Percentiles rank a stretch among this genome's conserved stretches.
phyloP scores from a whole-genome alignment of 495 filamentous ascomycete species.

The Penicillium subrubescens region DNA sequence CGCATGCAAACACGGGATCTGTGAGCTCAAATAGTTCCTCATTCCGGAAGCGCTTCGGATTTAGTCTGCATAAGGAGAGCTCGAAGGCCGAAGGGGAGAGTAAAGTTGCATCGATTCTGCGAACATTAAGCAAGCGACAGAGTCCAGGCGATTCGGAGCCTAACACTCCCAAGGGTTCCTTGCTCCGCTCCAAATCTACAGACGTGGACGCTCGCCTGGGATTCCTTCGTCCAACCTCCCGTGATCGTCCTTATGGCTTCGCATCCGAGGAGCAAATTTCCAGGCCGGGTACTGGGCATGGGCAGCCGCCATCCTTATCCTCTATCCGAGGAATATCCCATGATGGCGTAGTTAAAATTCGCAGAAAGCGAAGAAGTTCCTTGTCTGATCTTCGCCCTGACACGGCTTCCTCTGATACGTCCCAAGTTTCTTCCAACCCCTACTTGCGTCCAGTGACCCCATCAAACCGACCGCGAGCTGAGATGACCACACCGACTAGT shows the following conservation, averaged over 20 bases:
- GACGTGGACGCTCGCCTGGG: slow-evolving; percentile 63
- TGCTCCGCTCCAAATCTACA: slow-evolving; percentile 79
- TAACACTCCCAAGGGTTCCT: slow-evolving; percentile 61
- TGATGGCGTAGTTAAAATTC: slow-evolving; percentile 42
- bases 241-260: slow-evolving; percentile 60
- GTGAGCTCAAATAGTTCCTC: slow-evolving; percentile 77
- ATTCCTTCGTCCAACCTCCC: slow-evolving; percentile 63
- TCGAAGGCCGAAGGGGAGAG: slow-evolving; percentile 67
- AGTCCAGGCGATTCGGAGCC: slow-evolving; percentile 56
- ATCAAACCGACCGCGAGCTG: slow-evolving; percentile 31
- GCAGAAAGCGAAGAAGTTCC: slow-evolving; percentile 88
- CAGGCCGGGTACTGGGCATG: slow-evolving; percentile 51
- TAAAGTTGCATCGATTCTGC: slow-evolving; percentile 77
- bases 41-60: slow-evolving; percentile 78
- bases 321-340: slow-evolving; percentile 38
- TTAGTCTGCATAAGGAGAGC: slow-evolving; percentile 75
- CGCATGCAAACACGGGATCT: slow-evolving; percentile 56
- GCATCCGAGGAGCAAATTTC: slow-evolving; percentile 45
- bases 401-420: slow-evolving; percentile 47
- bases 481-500: slow-evolving; percentile 36
- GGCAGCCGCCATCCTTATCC: slow-evolving; percentile 40
- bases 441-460: slow-evolving; percentile 41
- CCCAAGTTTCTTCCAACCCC: slow-evolving; percentile 38
- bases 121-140: slow-evolving; percentile 85
- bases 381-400: slow-evolving; percentile 79